These are phyloP conservation scores for Parsonsia alboflavescens DNA, from an alignment of 257 asterid species.

Conservation along the genomic window DNA sequence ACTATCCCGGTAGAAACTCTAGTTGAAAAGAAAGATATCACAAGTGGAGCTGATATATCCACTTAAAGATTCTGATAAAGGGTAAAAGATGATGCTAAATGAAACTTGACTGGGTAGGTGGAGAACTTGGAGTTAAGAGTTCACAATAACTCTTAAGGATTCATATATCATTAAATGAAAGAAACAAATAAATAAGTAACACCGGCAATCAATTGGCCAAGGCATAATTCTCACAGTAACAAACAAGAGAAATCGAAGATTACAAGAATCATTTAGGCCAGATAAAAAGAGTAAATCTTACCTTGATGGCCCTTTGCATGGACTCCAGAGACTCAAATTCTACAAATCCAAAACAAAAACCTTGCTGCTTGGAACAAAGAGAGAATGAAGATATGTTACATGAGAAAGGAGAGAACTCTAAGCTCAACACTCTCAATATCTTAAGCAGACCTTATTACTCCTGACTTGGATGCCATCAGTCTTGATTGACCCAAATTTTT, in stretches of 20 bases:
- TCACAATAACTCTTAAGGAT: neutral
- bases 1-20: too few species aligned
- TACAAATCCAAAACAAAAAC: constrained; percentile 83
- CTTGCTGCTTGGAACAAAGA: constrained; percentile 53
- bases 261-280: neutral
- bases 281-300: constrained; percentile 14
- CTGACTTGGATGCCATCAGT: constrained; percentile 83
- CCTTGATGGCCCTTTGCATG: constrained; percentile 82
- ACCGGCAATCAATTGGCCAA: neutral
- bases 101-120: neutral
- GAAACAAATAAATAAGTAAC: neutral
- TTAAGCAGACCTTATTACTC: constrained; percentile 56
- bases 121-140: neutral
- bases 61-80: neutral
- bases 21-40: neutral
- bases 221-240: neutral
- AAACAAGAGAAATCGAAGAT: neutral
- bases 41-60: neutral
- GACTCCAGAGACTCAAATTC: constrained; percentile 68
- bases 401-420: constrained; percentile 1
- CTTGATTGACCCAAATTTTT: constrained; percentile 72
- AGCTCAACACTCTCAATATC: constrained; percentile 7
- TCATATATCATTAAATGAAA: neutral
- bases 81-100: neutral
- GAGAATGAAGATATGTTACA: constrained; percentile 10